Percentiles rank a stretch among this genome's conserved stretches.
phyloP scores from a whole-genome alignment of 768 basidiomycete genomes.

The Agrocybe praecox region DNA sequence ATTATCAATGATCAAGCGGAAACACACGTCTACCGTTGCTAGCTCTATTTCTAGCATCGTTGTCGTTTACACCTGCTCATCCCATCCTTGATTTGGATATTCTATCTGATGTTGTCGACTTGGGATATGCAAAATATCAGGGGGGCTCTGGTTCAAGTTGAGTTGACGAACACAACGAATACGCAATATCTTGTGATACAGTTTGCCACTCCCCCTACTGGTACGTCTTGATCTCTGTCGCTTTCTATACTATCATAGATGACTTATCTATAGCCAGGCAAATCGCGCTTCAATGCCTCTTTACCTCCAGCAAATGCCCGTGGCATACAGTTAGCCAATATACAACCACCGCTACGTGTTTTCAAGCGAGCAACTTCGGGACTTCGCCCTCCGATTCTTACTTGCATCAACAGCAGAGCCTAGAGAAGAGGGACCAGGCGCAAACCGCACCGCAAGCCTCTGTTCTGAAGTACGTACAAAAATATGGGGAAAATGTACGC shows the following conservation, averaged over 20 bases:
- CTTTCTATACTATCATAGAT: background rate
- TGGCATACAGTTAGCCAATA: slow-evolving; percentile 34
- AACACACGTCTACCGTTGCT: too few species aligned
- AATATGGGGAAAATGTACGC: background rate
- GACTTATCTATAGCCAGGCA: slow-evolving; percentile 19
- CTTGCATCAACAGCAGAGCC: too few species aligned
- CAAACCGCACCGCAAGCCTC: slow-evolving; percentile 11
- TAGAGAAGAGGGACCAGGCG: too few species aligned
- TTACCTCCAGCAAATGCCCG: slow-evolving; percentile 25
- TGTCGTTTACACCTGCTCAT: too few species aligned
- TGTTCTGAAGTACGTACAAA: slow-evolving; percentile 35
- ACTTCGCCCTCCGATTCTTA: slow-evolving; percentile 31
- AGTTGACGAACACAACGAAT: slow-evolving; percentile 30
- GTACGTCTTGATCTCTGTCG: slow-evolving; percentile 23
- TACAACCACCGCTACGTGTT: slow-evolving; percentile 33
- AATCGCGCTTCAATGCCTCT: slow-evolving; percentile 38
- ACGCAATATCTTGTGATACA: slow-evolving; percentile 45
- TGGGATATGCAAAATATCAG: slow-evolving; percentile 50
- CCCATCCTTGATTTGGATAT: too few species aligned
- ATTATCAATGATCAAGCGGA: too few species aligned
- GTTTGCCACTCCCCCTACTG: slow-evolving; percentile 51
- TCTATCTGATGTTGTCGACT: slow-evolving; percentile 31
- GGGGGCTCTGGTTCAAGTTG: slow-evolving; percentile 24
- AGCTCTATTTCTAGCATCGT: too few species aligned
- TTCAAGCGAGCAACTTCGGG: slow-evolving; percentile 29